Conservation (phyloP, 768 basidiomycete genomes). For the Leucogyrophana mollusca region DNA sequence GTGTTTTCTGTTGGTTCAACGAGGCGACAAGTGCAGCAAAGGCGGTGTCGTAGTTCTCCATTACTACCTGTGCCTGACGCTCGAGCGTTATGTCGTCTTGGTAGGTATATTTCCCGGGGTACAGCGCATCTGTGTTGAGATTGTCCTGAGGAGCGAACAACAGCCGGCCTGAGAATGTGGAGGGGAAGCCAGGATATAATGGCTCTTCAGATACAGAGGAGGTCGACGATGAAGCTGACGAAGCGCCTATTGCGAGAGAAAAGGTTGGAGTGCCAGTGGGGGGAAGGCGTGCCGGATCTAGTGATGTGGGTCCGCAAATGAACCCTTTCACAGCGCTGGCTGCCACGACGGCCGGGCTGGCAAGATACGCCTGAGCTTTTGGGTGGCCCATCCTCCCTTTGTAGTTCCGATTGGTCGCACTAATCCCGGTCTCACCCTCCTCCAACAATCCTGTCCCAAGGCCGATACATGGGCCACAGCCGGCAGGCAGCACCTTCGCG, state of each 20-base stretch:
- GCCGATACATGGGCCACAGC: slow-evolving; percentile 98
- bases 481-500: slow-evolving; percentile 89
- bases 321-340: slow-evolving; percentile 92
- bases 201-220: slow-evolving; percentile 47
- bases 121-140: slow-evolving; percentile 96
- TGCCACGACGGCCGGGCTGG: slow-evolving; percentile 95
- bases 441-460: slow-evolving; percentile 90
- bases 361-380: slow-evolving; percentile 92
- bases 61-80: slow-evolving; percentile 92
- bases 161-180: slow-evolving; percentile 78
- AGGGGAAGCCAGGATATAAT: slow-evolving; percentile 81
- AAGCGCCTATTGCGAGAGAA: slow-evolving; percentile 41
- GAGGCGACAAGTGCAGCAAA: slow-evolving; percentile 74
- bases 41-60: slow-evolving; percentile 97
- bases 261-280: slow-evolving; percentile 54
- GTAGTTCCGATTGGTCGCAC: slow-evolving; percentile 98
- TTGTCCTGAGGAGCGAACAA: slow-evolving; percentile 96
- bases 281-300: slow-evolving; percentile 54
- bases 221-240: slow-evolving; percentile 26
- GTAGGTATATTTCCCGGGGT: slow-evolving; percentile 99
- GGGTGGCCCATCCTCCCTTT: slow-evolving; percentile 99
- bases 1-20: slow-evolving; percentile 32
- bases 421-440: slow-evolving; percentile 94
- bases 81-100: slow-evolving; percentile 98
- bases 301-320: slow-evolving; percentile 78